These are phyloP conservation scores for Fomitopsis palustris DNA, from an alignment of 1,284 basidiomycete species.

Conservation along the genomic window DNA sequence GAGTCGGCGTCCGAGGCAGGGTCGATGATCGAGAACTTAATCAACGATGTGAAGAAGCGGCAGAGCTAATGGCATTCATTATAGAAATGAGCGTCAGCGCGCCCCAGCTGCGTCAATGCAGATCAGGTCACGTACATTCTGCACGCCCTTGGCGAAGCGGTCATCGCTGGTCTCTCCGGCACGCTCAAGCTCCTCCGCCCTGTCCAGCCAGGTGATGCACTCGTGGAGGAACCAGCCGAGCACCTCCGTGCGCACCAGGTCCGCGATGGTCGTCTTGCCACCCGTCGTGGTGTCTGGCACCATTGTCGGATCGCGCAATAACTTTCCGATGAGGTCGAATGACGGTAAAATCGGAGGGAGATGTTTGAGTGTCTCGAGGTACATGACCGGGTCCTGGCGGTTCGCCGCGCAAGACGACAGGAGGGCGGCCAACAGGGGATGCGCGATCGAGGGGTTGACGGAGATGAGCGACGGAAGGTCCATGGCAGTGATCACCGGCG, in stretches of 20 bases:
- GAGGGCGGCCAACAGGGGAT: constrained; percentile 56
- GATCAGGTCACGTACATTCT: constrained; percentile 49
- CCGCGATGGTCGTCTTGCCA: constrained; percentile 54
- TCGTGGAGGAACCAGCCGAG: constrained; percentile 68
- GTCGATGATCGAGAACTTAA: constrained; percentile 61
- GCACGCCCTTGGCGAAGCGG: constrained; percentile 63
- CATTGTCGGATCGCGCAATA: constrained; percentile 56
- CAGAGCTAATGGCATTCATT: constrained; percentile 47
- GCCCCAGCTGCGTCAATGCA: neutral
- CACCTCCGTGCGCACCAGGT: constrained; percentile 56
- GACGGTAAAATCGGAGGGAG: constrained; percentile 68
- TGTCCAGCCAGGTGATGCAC: constrained; percentile 63
- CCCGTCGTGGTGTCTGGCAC: constrained; percentile 35
- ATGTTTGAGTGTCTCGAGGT: constrained; percentile 53
- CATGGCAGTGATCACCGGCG: constrained; percentile 59
- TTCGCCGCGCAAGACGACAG: constrained; percentile 29
- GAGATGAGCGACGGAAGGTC: constrained; percentile 63
- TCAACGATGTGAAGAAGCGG: constrained; percentile 69
- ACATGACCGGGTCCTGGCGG: constrained; percentile 37
- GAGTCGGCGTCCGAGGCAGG: constrained; percentile 58
- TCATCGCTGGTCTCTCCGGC: constrained; percentile 67
- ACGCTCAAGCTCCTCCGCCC: constrained; percentile 58
- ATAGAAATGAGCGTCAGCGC: neutral
- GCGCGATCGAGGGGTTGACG: constrained; percentile 65
- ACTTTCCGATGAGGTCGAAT: constrained; percentile 65